A percentile compares a stretch with the other conserved stretches of the same genome.
phyloP scores from a whole-genome alignment of 352 stramenopile species.

The Chrysophaeum taylorii region DNA sequence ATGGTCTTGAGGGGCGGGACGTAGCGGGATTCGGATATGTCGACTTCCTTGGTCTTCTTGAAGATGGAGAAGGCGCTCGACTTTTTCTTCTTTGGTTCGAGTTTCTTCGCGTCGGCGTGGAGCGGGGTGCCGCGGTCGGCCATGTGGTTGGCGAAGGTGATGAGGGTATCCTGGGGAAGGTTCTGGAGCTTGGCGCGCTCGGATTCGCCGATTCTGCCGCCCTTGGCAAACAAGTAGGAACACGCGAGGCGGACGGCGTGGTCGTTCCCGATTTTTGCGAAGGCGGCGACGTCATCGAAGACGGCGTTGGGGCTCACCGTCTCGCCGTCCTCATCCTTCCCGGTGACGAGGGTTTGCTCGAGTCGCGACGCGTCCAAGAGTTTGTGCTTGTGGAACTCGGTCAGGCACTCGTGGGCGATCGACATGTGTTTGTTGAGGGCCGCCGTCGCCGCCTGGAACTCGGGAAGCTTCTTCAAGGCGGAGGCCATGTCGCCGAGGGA shows the following conservation, averaged over 20 bases:
- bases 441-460: constrained; percentile 84
- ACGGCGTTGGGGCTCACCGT: constrained; percentile 68
- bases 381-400: constrained; percentile 68
- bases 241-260: constrained; percentile 68
- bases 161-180: constrained; percentile 64
- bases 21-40: constrained; percentile 53
- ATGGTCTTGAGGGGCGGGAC: constrained; percentile 42
- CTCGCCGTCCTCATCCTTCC: constrained; percentile 77
- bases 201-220: constrained; percentile 58
- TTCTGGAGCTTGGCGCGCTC: constrained; percentile 52
- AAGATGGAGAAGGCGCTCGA: constrained; percentile 20
- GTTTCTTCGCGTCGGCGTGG: constrained; percentile 45
- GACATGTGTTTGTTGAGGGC: constrained; percentile 87
- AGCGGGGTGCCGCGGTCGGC: constrained; percentile 50
- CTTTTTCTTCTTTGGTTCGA: background rate
- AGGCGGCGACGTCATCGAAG: constrained; percentile 69
- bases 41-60: constrained; percentile 39
- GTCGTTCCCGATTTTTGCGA: constrained; percentile 63
- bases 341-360: constrained; percentile 85
- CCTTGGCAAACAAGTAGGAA: constrained; percentile 68
- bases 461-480: constrained; percentile 76
- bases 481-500: constrained; percentile 79
- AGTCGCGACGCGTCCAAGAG: constrained; percentile 79
- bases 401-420: constrained; percentile 82
- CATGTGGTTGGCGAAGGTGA: constrained; percentile 65